A percentile compares a stretch with the other conserved stretches of the same genome.
Conservation (phyloP, 163 green algal species). For the Picocystis sp. region DNA sequence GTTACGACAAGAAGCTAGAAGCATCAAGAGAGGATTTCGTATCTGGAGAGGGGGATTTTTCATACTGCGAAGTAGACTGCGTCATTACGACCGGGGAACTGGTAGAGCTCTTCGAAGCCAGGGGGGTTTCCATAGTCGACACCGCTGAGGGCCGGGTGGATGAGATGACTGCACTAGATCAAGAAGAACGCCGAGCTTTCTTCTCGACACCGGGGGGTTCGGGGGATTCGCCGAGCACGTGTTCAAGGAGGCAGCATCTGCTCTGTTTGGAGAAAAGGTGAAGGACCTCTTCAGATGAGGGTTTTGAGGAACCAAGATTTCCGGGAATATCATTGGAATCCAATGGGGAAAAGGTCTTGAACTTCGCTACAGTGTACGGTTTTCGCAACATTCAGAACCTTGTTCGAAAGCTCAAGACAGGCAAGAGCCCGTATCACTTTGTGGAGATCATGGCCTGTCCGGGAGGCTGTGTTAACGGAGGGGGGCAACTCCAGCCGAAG, state of each 20-base stretch:
- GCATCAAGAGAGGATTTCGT: constrained; percentile 73
- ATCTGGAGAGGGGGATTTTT: constrained; percentile 12
- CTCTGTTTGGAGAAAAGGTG: constrained; percentile 50
- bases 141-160: background rate
- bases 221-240: constrained; percentile 74
- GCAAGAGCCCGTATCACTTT: constrained; percentile 40
- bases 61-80: constrained; percentile 60
- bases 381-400: constrained; percentile 96
- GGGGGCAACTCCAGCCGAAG: constrained; percentile 57
- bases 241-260: constrained; percentile 39
- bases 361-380: constrained; percentile 70
- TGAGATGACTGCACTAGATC: constrained; percentile 10
- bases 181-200: too few relatives aligned
- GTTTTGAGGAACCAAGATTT: constrained; percentile 63
- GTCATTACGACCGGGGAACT: constrained; percentile 78
- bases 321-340: constrained; percentile 36
- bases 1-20: constrained; percentile 99
- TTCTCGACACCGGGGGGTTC: constrained; percentile 16
- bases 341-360: constrained; percentile 32
- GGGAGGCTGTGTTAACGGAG: constrained; percentile 80
- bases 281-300: constrained; percentile 28
- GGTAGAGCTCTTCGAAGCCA: constrained; percentile 17
- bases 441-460: constrained; percentile 30
- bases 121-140: too few relatives aligned
- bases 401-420: constrained; percentile 55